phyloP scores from a whole-genome alignment of 2,329 filamentous ascomycete species.

The Plenodomus lindquistii region DNA sequence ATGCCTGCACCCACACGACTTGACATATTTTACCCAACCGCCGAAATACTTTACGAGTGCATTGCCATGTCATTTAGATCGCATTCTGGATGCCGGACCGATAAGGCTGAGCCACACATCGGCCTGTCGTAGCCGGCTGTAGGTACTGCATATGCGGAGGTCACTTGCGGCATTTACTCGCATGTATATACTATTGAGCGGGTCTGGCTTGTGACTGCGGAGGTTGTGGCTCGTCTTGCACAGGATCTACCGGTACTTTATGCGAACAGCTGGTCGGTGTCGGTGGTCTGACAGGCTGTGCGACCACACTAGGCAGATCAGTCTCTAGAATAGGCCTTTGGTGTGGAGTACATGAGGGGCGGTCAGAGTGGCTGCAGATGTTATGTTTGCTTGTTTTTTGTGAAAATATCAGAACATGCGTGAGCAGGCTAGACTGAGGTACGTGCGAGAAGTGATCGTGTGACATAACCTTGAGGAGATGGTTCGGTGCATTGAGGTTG shows the following conservation, averaged over 20 bases:
- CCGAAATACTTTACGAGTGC: neutral
- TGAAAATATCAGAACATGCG: neutral
- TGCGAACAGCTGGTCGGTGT: neutral
- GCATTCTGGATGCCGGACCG: neutral
- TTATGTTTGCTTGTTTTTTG: neutral
- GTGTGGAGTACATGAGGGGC: neutral
- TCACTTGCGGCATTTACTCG: neutral
- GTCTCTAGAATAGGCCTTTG: neutral
- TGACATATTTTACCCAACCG: neutral
- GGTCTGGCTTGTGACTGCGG: neutral
- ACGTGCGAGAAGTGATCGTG: neutral
- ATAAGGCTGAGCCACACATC: neutral
- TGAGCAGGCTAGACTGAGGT: no score
- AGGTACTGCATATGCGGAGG: neutral
- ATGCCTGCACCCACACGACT: neutral
- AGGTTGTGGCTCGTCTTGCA: neutral
- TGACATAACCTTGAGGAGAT: neutral
- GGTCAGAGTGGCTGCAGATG: conserved; percentile 1
- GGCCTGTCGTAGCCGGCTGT: neutral
- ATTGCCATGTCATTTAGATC: neutral
- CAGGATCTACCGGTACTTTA: neutral
- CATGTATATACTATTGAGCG: neutral
- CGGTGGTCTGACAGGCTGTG: neutral
- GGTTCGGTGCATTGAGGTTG: neutral
- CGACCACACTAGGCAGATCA: neutral